Evolutionary conservation across 2,329 filamentous ascomycete genomes (phyloP), one percentile per base, ranked within the genome.

Genomic region (Aspergillus quadricinctus): DNA sequence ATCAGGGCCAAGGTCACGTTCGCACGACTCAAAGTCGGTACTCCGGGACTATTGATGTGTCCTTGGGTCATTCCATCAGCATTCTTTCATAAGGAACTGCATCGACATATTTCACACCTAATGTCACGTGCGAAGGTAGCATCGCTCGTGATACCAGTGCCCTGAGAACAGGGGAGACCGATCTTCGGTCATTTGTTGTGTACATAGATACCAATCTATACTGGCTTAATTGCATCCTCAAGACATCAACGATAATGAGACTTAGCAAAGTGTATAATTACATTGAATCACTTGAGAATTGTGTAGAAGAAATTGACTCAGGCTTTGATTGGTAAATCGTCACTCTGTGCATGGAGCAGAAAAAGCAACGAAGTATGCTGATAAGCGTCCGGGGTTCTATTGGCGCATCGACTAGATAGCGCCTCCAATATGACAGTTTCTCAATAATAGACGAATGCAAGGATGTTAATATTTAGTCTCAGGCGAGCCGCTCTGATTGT

Each of bases 371-470:
- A 21, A 25, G 28, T 51, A 50, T 49, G 17, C 7, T 51, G 58
- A 60, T 60, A 60, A 58, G 56, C 19, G 21, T 21, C 11, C 3
- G 40, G 10, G 19, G 35, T 55, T 31, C 51, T 35, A 59, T 59
- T 59, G 55, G 57, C 53, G 49, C 45, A 23, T 11, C 5, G 4
- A 45, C 41, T 45, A 45, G 23, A 23, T 23, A 23, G 41, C 41
- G 8, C 3, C 41, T 45, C 40, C n/a, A 21, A 7, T 11, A 10
- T 23, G 35, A 6, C 35, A 10, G 35, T 17, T 17, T 11, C 9
- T 11, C 9, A 37, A 17, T 3, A 8, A 37, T 37, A 29, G 27
- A 52, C 3, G 3, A 27, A 4, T 5, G 4, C 25, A 27, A 27
- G 25, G 3, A 1, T 27, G 4, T 5, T 27, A 27, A 5, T 27